Conservation (phyloP, 306 rosid species). For the Trifolium subterraneum region DNA sequence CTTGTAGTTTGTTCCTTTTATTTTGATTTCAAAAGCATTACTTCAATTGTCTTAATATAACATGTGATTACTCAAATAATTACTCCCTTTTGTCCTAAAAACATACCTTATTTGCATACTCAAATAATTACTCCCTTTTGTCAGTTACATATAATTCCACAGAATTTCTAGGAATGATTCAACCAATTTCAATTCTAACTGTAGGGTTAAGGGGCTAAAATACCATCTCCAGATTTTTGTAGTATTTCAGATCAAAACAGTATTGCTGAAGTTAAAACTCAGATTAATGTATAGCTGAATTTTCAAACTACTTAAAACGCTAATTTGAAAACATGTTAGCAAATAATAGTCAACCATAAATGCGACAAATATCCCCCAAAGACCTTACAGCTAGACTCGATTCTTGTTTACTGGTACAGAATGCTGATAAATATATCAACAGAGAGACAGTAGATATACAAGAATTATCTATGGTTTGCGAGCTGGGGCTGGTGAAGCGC, state of each 20-base stretch:
- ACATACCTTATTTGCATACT: constrained; percentile 2
- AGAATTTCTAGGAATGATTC: background rate
- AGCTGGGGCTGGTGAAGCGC: constrained; percentile 79
- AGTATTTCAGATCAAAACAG: constrained; percentile 20
- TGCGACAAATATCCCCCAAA: constrained; percentile 28
- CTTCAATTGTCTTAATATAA: too few species aligned
- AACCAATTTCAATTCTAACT: background rate
- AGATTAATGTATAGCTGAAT: constrained; percentile 24
- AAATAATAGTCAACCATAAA: constrained; percentile 13
- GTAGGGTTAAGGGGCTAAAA: background rate
- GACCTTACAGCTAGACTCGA: constrained; percentile 34
- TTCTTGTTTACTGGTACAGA: constrained; percentile 25
- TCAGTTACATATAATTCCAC: constrained; percentile 7
- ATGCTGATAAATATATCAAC: constrained; percentile 40
- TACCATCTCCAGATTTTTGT: constrained; percentile 20
- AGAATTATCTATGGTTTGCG: constrained; percentile 63
- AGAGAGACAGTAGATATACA: constrained; percentile 15
- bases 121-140: too few species aligned
- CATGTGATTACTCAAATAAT: too few species aligned
- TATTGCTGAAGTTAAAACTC: constrained; percentile 6
- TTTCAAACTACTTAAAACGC: constrained; percentile 19
- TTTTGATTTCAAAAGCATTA: too few species aligned
- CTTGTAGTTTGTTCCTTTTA: too few species aligned
- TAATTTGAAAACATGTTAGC: constrained; percentile 23
- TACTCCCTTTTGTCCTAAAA: too few species aligned